phyloP scores from a whole-genome alignment of 805 yeast genomes.

The Hermanozyma aechmeae region DNA sequence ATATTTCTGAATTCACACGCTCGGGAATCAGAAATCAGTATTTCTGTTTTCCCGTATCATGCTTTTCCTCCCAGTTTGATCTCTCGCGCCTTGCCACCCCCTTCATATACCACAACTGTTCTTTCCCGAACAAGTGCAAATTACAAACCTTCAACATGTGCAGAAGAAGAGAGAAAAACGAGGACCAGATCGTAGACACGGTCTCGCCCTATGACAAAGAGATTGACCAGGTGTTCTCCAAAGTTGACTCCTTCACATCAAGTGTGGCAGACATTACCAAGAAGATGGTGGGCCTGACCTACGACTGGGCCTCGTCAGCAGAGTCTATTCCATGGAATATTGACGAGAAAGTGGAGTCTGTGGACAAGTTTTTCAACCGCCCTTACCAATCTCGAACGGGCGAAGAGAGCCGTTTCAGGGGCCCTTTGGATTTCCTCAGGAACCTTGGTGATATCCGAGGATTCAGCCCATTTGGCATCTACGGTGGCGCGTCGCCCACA shows the following conservation, averaged over 20 bases:
- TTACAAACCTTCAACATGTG: background rate
- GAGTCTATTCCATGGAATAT: conserved; percentile 9
- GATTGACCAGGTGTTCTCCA: conserved; percentile 14
- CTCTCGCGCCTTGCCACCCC: background rate
- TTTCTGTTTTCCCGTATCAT: conserved; percentile 1
- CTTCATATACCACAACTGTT: background rate
- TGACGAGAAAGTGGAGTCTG: conserved; percentile 1
- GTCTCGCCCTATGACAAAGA: conserved; percentile 12
- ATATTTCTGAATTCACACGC: too few relatives aligned
- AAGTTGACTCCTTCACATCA: conserved; percentile 16
- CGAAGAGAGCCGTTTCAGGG: conserved; percentile 3
- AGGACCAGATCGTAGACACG: conserved; percentile 1
- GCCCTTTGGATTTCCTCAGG: conserved; percentile 1
- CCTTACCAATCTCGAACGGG: conserved; percentile 12
- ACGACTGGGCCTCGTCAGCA: conserved; percentile 13
- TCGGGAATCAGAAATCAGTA: too few relatives aligned
- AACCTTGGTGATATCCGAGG: conserved; percentile 7
- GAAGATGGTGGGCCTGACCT: conserved; percentile 11
- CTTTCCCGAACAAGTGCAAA: too few relatives aligned
- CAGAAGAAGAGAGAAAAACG: background rate
- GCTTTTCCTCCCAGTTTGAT: background rate
- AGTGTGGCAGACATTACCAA: conserved; percentile 17
- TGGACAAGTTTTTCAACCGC: conserved; percentile 11
- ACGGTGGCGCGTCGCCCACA: conserved; percentile 52
- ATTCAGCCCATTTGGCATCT: conserved; percentile 33